Evolutionary conservation across 495 filamentous ascomycete species (phyloP).

Genomic region (Penicillium nucicola): DNA sequence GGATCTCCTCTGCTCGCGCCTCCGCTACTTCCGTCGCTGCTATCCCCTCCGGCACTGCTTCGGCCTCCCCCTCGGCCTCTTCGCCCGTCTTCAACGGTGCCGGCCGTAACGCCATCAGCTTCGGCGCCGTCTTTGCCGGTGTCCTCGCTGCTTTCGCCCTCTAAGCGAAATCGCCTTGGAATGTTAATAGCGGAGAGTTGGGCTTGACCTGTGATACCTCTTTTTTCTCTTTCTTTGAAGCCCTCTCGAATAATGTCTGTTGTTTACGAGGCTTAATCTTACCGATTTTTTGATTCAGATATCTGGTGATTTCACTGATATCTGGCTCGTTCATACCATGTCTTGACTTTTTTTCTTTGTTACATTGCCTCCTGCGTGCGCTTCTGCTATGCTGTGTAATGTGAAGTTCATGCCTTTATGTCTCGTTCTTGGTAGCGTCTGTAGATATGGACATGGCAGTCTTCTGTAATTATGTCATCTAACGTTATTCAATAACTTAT

Average conservation of each 20-base stretch:
- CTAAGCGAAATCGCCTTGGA: slow-evolving; percentile 20
- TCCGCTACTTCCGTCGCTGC: slow-evolving; percentile 21
- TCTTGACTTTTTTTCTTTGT: background rate
- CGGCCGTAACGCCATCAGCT: slow-evolving; percentile 41
- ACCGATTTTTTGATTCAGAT: background rate
- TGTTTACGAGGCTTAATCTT: slow-evolving; percentile 1
- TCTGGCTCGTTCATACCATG: slow-evolving; percentile 1
- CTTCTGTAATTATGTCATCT: no score
- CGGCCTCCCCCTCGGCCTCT: slow-evolving; percentile 27
- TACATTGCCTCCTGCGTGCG: background rate
- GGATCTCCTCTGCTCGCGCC: slow-evolving; percentile 10
- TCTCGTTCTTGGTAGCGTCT: background rate
- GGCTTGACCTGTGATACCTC: background rate
- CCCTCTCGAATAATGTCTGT: slow-evolving; percentile 1
- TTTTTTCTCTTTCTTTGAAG: slow-evolving; percentile 2
- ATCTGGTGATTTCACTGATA: background rate
- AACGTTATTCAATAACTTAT: no score
- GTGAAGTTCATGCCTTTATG: slow-evolving; percentile 9
- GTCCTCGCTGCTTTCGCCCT: slow-evolving; percentile 40
- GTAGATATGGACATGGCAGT: background rate
- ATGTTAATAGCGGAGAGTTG: no score
- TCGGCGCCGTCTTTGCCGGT: slow-evolving; percentile 46
- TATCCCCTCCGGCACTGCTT: slow-evolving; percentile 18
- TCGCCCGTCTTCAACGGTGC: slow-evolving; percentile 42
- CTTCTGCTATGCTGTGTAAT: slow-evolving; percentile 6